Percentiles rank a stretch among this genome's conserved stretches.
phyloP scores from a whole-genome alignment of 1,284 basidiomycete genomes.

The Ceratobasidium sp. region DNA sequence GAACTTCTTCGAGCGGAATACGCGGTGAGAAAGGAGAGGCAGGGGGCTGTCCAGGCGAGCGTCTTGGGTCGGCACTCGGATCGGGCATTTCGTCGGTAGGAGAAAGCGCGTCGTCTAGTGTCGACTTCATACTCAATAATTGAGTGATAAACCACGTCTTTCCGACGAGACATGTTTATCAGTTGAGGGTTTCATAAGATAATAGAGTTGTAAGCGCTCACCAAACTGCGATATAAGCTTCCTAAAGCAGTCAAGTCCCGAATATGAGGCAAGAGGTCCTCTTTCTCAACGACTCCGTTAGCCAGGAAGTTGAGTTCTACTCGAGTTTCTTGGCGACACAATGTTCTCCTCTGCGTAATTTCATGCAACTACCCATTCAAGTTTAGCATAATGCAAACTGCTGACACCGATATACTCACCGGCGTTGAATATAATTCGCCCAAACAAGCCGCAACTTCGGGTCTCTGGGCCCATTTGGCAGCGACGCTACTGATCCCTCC shows the following conservation, averaged over 20 bases:
- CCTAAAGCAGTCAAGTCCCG: slow-evolving; percentile 80
- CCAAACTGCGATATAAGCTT: slow-evolving; percentile 86
- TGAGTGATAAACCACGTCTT: slow-evolving; percentile 85
- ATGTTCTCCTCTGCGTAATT: slow-evolving; percentile 42
- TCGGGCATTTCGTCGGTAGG: slow-evolving; percentile 56
- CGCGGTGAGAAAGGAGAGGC: slow-evolving; percentile 63
- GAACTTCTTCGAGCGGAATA: slow-evolving; percentile 54
- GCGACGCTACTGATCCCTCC: slow-evolving; percentile 62
- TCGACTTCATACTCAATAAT: slow-evolving; percentile 71
- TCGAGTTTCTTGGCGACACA: slow-evolving; percentile 79
- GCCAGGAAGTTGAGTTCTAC: slow-evolving; percentile 75
- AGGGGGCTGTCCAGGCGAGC: slow-evolving; percentile 57
- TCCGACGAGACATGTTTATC: neutral
- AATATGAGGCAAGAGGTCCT: slow-evolving; percentile 79
- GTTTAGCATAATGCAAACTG: neutral
- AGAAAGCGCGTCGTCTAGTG: slow-evolving; percentile 63
- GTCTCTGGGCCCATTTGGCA: slow-evolving; percentile 86
- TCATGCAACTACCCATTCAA: slow-evolving; percentile 45
- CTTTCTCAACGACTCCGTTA: slow-evolving; percentile 63
- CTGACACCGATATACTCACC: slow-evolving; percentile 48
- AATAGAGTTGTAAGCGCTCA: slow-evolving; percentile 53
- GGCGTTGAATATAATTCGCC: slow-evolving; percentile 53
- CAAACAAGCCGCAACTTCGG: slow-evolving; percentile 80
- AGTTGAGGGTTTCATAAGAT: slow-evolving; percentile 15
- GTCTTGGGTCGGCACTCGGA: slow-evolving; percentile 24